Percentiles rank a stretch among this genome's conserved stretches.
These are phyloP conservation scores for Ustilago vetiveriae DNA, from an alignment of 1,284 basidiomycete species.

Conservation along the genomic window DNA sequence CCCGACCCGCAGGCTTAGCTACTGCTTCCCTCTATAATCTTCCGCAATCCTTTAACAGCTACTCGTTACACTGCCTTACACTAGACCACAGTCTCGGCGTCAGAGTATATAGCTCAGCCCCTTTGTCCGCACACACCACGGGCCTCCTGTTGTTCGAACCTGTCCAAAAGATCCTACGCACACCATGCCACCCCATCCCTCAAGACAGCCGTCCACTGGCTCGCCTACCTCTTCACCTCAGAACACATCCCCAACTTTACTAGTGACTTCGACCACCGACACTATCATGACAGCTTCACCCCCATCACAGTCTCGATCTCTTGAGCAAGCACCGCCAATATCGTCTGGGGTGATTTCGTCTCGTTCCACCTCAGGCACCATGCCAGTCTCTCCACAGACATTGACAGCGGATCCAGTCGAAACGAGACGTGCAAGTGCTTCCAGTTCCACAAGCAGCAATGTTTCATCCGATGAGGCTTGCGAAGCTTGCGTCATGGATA, in stretches of 20 bases:
- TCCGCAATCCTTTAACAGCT: neutral
- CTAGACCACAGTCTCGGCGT: no score
- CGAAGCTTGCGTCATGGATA: slow-evolving; percentile 11
- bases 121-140: neutral
- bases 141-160: no score
- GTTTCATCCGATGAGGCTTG: slow-evolving; percentile 1
- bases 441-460: neutral
- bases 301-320: neutral
- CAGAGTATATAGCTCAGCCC: neutral
- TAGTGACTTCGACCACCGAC: slow-evolving; percentile 1
- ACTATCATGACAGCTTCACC: neutral
- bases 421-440: neutral
- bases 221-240: no score
- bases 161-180: neutral
- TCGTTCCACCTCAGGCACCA: neutral
- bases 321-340: neutral
- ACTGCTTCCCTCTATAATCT: neutral
- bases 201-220: no score
- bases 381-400: neutral
- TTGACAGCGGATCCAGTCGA: neutral
- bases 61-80: no score
- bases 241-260: slow-evolving; percentile 3
- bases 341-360: neutral
- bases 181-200: neutral
- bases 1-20: slow-evolving; percentile 32